These are phyloP conservation scores for Pythium rishiriense DNA, from an alignment of 352 stramenopile species.

Conservation along the genomic window DNA sequence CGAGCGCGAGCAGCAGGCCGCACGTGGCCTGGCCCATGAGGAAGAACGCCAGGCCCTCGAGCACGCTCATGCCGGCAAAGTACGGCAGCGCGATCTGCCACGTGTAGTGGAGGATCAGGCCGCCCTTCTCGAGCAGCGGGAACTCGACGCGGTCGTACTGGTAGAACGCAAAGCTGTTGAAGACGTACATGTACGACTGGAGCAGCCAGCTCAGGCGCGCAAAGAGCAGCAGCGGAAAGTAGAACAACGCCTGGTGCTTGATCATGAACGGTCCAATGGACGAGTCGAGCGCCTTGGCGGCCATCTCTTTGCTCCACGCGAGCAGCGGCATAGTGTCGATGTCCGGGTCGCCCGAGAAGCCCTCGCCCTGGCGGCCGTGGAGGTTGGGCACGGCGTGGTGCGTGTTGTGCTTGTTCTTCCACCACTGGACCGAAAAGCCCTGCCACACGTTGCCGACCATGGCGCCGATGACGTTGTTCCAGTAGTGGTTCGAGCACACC, in stretches of 20 bases:
- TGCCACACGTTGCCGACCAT: constrained; percentile 97
- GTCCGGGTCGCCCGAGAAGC: constrained; percentile 93
- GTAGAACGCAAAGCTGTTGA: constrained; percentile 84
- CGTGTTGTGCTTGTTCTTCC: constrained; percentile 99
- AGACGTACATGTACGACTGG: constrained; percentile 96
- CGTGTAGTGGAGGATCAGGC: constrained; percentile 87
- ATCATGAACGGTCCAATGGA: constrained; percentile 90
- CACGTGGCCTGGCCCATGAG: constrained; percentile 87
- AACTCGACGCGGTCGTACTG: constrained; percentile 88
- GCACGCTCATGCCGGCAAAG: constrained; percentile 59
- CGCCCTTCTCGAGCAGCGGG: constrained; percentile 73
- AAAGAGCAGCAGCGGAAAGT: constrained; percentile 97
- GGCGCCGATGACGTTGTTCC: constrained; percentile 92
- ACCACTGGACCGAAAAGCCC: constrained; percentile 97
- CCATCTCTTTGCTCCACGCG: constrained; percentile 97
- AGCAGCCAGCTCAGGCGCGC: constrained; percentile 96
- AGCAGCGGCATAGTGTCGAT: constrained; percentile 99
- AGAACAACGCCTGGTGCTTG: constrained; percentile 92
- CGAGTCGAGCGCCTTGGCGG: constrained; percentile 81
- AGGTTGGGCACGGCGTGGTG: constrained; percentile 98
- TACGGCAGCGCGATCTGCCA: constrained; percentile 91
- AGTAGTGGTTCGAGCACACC: constrained; percentile 94
- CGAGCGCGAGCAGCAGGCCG: constrained; percentile 94
- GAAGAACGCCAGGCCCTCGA: constrained; percentile 80
- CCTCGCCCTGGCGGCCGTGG: constrained; percentile 86